A percentile compares a stretch with the other conserved stretches of the same genome.
These are phyloP conservation scores for Aspergillus amoenus DNA, from an alignment of 2,329 filamentous ascomycete genomes.

Conservation along the genomic window DNA sequence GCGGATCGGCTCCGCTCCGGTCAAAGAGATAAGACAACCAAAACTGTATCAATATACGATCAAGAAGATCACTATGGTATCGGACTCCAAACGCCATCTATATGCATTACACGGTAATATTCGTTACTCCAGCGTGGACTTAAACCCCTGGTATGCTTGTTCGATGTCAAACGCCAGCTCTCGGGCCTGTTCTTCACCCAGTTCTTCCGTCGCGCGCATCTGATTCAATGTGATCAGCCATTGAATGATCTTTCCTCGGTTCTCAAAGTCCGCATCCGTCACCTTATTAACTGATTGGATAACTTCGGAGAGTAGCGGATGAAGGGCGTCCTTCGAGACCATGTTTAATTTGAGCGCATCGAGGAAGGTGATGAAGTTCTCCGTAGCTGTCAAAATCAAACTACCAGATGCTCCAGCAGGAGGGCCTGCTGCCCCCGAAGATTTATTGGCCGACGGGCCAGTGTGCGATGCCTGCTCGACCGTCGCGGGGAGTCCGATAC, in stretches of 20 bases:
- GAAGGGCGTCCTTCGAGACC: conserved; percentile 92
- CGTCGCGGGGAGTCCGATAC: conserved; percentile 89
- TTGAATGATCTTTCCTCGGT: conserved; percentile 93
- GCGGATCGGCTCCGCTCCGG: conserved; percentile 22
- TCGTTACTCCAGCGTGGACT: conserved; percentile 65
- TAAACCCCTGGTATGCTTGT: conserved; percentile 91
- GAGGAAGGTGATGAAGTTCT: conserved; percentile 98
- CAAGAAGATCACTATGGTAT: conserved; percentile 1
- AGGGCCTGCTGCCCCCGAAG: conserved; percentile 25
- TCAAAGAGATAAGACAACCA: conserved; percentile 14
- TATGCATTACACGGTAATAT: neutral
- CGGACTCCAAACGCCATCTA: conserved; percentile 17
- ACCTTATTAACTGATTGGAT: conserved; percentile 98
- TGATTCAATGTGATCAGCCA: conserved; percentile 97
- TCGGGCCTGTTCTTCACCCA: conserved; percentile 81
- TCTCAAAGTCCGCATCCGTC: conserved; percentile 91
- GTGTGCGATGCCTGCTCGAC: conserved; percentile 59
- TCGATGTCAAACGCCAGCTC: conserved; percentile 93
- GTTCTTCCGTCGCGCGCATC: conserved; percentile 92
- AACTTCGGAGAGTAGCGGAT: conserved; percentile 89
- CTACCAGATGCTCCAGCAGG: conserved; percentile 52
- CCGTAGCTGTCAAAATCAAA: conserved; percentile 84
- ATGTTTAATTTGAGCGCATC: conserved; percentile 92
- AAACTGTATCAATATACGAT: neutral
- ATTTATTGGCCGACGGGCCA: conserved; percentile 44